phyloP scores from a whole-genome alignment of 169 alveolate genomes.

The Eimeria nieschulzi region DNA sequence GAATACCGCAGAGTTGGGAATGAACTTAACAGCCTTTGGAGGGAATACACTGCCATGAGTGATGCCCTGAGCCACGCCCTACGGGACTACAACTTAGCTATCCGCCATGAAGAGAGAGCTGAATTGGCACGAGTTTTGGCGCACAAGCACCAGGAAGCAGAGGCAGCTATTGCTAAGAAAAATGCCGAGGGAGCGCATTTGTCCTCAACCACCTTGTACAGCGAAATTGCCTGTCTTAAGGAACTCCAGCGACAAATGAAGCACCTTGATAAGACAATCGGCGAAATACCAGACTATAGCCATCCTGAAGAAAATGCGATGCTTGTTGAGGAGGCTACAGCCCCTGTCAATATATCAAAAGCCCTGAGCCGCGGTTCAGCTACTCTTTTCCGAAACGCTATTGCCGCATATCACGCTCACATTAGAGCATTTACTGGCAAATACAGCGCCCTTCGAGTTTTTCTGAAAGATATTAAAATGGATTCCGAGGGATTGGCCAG shows the following conservation, averaged over 20 bases:
- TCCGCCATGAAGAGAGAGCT: slow-evolving; percentile 22
- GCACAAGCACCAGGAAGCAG: slow-evolving; percentile 16
- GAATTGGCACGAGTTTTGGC: slow-evolving; percentile 7
- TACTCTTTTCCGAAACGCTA: slow-evolving; percentile 9
- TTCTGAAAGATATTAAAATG: not conserved
- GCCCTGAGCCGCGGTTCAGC: slow-evolving; percentile 22
- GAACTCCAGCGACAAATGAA: slow-evolving; percentile 35
- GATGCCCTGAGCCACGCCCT: slow-evolving; percentile 46
- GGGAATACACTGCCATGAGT: slow-evolving; percentile 15
- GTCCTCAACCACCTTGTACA: not conserved
- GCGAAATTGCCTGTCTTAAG: slow-evolving; percentile 28
- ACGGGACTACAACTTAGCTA: slow-evolving; percentile 67
- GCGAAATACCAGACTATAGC: not conserved
- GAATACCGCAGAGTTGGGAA: slow-evolving; percentile 43
- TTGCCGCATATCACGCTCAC: not conserved
- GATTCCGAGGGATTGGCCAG: not conserved
- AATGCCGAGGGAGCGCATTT: not conserved
- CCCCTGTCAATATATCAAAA: slow-evolving; percentile 36
- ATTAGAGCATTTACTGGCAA: not conserved
- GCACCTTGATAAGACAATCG: not conserved
- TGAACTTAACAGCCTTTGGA: slow-evolving; percentile 23
- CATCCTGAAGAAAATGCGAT: not conserved
- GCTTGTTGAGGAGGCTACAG: not conserved
- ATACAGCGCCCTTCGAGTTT: not conserved
- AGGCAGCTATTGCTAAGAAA: not conserved